phyloP scores from a whole-genome alignment of 2,329 filamentous ascomycete species.

The Fusarium cyanostomum region DNA sequence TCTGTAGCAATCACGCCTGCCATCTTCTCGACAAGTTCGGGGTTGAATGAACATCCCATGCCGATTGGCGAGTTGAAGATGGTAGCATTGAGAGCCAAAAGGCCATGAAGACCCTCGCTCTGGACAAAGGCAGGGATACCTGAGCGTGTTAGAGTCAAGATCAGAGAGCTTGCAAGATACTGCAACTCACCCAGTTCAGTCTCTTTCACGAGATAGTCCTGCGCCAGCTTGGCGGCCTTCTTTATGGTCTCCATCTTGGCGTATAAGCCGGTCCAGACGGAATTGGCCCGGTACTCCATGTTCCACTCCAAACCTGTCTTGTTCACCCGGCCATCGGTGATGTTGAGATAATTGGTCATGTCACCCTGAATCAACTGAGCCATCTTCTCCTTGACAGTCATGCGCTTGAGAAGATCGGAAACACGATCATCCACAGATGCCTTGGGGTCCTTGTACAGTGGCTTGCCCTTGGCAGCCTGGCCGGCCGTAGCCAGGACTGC shows the following conservation, averaged over 20 bases:
- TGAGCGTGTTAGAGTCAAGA: conserved; percentile 6
- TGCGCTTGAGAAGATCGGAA: conserved; percentile 72
- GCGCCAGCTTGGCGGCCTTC: conserved; percentile 69
- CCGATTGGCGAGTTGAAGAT: conserved; percentile 83
- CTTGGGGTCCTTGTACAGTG: conserved; percentile 70
- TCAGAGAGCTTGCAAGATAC: conserved; percentile 43
- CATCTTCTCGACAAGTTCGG: conserved; percentile 71
- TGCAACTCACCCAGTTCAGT: conserved; percentile 44
- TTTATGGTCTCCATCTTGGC: conserved; percentile 71
- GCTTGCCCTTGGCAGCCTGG: conserved; percentile 43
- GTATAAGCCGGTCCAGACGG: conserved; percentile 77
- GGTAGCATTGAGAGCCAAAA: conserved; percentile 76
- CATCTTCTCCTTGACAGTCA: conserved; percentile 80
- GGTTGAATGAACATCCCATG: conserved; percentile 77
- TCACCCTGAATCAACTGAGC: conserved; percentile 76
- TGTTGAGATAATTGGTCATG: conserved; percentile 77
- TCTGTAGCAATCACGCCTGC: conserved; percentile 72
- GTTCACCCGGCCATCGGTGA: conserved; percentile 73
- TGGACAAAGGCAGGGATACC: conserved; percentile 80
- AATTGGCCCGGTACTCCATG: conserved; percentile 72
- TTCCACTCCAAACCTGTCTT: conserved; percentile 72
- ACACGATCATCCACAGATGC: conserved; percentile 72
- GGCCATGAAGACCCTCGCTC: conserved; percentile 78
- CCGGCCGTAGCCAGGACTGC: conserved; percentile 38
- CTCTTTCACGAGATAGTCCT: conserved; percentile 72